phyloP scores from a whole-genome alignment of 2,329 filamentous ascomycete species.

The Xylariaceae sp. region DNA sequence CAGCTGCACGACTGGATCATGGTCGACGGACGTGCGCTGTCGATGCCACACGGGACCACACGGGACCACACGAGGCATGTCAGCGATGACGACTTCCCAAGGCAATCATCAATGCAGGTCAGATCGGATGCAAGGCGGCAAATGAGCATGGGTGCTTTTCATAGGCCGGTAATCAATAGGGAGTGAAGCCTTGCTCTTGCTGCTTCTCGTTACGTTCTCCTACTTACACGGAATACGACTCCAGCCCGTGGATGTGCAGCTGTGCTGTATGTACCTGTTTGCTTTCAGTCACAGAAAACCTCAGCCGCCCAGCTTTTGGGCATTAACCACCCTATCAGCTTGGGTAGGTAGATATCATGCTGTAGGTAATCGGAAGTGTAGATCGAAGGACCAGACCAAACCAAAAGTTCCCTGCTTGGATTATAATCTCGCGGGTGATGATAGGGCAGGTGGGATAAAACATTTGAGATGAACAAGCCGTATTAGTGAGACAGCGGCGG shows the following conservation, averaged over 20 bases:
- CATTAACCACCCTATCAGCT: not conserved
- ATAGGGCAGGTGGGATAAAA: not conserved
- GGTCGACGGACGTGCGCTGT: not conserved
- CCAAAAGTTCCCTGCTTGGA: not conserved
- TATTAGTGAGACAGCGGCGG: conserved; percentile 1
- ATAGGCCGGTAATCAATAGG: conserved; percentile 2
- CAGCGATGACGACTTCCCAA: conserved; percentile 7
- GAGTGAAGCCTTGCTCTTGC: conserved; percentile 6
- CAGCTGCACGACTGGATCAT: conserved; percentile 7
- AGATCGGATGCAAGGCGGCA: conserved; percentile 11
- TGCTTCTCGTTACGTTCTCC: not conserved
- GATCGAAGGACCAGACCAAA: not conserved
- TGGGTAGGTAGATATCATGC: too few species aligned
- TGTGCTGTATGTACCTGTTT: not conserved
- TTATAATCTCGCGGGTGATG: not conserved
- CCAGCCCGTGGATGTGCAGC: not conserved
- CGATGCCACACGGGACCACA: not conserved
- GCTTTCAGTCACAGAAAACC: not conserved
- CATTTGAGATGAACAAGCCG: not conserved
- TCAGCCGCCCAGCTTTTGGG: not conserved
- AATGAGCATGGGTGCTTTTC: conserved; percentile 9
- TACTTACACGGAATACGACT: not conserved
- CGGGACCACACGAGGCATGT: conserved; percentile 1
- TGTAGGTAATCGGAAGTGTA: too few species aligned
- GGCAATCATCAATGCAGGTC: conserved; percentile 9